Conservation (phyloP, 805 yeast species). For the Yamadazyma sp. region DNA sequence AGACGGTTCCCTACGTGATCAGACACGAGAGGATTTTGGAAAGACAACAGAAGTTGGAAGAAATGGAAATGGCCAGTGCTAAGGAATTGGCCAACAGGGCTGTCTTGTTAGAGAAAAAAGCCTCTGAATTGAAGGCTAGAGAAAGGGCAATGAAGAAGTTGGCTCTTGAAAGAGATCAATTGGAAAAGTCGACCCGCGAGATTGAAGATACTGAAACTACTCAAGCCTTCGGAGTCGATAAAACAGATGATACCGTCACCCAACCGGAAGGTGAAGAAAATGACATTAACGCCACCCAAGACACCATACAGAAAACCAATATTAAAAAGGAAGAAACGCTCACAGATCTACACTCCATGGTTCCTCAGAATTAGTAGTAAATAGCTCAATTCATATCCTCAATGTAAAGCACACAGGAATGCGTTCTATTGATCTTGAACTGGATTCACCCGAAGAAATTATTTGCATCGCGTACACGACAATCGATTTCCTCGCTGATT, state of each 20-base stretch:
- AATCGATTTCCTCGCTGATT: conserved; percentile 9
- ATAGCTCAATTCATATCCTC: no score
- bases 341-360: conserved; percentile 50
- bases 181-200: conserved; percentile 5
- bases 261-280: conserved; percentile 2
- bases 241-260: conserved; percentile 6
- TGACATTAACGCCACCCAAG: not conserved
- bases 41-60: conserved; percentile 76
- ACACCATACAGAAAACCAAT: conserved; percentile 16
- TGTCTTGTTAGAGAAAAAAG: conserved; percentile 72
- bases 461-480: no score
- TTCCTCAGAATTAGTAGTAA: conserved; percentile 11
- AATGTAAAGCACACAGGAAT: no score
- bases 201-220: conserved; percentile 3
- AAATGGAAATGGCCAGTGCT: conserved; percentile 75
- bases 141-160: conserved; percentile 54
- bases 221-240: conserved; percentile 3
- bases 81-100: conserved; percentile 71
- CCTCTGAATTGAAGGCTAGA: conserved; percentile 66
- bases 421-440: no score
- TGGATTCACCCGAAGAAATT: no score
- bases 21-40: conserved; percentile 74
- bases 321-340: conserved; percentile 50
- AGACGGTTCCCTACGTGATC: conserved; percentile 80
- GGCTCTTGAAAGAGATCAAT: conserved; percentile 24